Conservation (phyloP, 768 basidiomycete genomes). For the Sistotremastrum niveocremeum region DNA sequence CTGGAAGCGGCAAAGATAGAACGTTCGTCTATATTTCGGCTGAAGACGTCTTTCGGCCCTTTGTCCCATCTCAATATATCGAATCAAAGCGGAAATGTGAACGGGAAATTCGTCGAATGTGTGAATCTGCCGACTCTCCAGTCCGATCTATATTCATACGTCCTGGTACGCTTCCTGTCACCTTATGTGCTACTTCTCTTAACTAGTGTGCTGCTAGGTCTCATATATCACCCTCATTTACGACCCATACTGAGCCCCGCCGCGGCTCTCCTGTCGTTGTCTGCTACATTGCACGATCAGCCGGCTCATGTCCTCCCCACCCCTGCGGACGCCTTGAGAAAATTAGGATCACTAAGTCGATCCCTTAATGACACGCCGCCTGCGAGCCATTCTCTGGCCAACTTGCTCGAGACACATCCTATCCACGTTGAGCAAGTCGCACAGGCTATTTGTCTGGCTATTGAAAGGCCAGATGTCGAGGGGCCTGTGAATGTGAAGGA, state of each 20-base stretch:
- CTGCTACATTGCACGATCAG: slow-evolving; percentile 55
- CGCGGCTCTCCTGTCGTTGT: slow-evolving; percentile 72
- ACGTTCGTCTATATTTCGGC: slow-evolving; percentile 95
- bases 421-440: slow-evolving; percentile 95
- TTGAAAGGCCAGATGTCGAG: slow-evolving; percentile 29
- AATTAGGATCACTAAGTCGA: slow-evolving; percentile 25
- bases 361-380: slow-evolving; percentile 24
- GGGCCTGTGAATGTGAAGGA: slow-evolving; percentile 56
- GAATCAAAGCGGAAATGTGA: slow-evolving; percentile 93
- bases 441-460: slow-evolving; percentile 50
- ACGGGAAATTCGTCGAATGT: slow-evolving; percentile 41
- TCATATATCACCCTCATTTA: slow-evolving; percentile 92
- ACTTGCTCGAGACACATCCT: slow-evolving; percentile 72
- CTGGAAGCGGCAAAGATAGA: slow-evolving; percentile 21
- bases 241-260: slow-evolving; percentile 81
- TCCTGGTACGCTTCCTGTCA: slow-evolving; percentile 51
- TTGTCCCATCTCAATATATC: slow-evolving; percentile 80
- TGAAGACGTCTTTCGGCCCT: slow-evolving; percentile 81
- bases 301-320: slow-evolving; percentile 44
- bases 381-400: slow-evolving; percentile 54
- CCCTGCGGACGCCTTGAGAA: slow-evolving; percentile 49
- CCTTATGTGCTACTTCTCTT: not conserved
- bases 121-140: slow-evolving; percentile 18
- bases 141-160: slow-evolving; percentile 72
- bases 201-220: slow-evolving; percentile 34